Percentiles rank a stretch among this genome's conserved stretches.
Evolutionary conservation across 2,329 filamentous ascomycete species (phyloP).

Genomic region (Emericellopsis atlantica): DNA sequence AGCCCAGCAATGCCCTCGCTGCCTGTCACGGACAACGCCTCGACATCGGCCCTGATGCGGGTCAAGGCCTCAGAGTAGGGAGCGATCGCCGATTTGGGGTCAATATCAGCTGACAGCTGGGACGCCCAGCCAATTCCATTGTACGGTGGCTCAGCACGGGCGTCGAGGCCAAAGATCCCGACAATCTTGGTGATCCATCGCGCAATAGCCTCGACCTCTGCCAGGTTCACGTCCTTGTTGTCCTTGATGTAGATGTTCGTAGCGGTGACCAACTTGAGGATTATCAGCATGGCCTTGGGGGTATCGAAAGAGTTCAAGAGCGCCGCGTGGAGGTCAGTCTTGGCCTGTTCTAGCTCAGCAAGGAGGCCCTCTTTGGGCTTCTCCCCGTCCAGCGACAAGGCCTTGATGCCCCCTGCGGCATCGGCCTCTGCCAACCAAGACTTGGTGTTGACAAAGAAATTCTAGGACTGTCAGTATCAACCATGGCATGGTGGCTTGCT

Average conservation of each 20-base stretch:
- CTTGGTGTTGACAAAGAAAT: conserved; percentile 46
- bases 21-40: conserved; percentile 29
- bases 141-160: conserved; percentile 40
- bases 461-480: conserved; percentile 21
- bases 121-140: conserved; percentile 44
- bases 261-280: conserved; percentile 65
- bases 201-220: conserved; percentile 44
- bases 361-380: conserved; percentile 17
- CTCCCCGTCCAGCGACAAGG: conserved; percentile 22
- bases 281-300: conserved; percentile 61
- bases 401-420: conserved; percentile 18
- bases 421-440: conserved; percentile 35
- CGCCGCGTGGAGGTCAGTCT: conserved; percentile 42
- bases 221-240: conserved; percentile 31
- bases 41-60: conserved; percentile 31
- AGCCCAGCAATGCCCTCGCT: conserved; percentile 29
- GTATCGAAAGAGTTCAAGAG: conserved; percentile 85
- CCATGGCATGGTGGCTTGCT: background rate
- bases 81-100: conserved; percentile 30
- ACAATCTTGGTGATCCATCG: conserved; percentile 76
- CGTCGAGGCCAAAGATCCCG: conserved; percentile 71
- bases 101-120: conserved; percentile 22
- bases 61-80: conserved; percentile 33
- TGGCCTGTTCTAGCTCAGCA: conserved; percentile 36
- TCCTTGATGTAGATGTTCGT: conserved; percentile 52